These are phyloP conservation scores for Leonotis leonurus DNA, from an alignment of 257 asterid genomes.

Conservation along the genomic window DNA sequence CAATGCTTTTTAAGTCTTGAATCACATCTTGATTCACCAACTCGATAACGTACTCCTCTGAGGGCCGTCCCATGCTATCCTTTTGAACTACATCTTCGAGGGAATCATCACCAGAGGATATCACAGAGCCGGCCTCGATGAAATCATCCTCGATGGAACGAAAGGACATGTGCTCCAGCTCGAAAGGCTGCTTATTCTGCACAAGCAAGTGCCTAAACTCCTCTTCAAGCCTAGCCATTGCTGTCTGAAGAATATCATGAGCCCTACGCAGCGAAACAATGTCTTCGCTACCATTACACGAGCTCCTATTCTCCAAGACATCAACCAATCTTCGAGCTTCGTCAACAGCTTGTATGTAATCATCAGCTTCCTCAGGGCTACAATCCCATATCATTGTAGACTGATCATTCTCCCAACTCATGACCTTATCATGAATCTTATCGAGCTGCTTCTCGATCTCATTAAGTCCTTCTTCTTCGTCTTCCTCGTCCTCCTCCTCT, in stretches of 20 bases:
- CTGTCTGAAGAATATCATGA: conserved; percentile 70
- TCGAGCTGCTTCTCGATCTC: conserved; percentile 60
- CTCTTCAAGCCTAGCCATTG: conserved; percentile 84
- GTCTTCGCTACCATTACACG: conserved; percentile 26
- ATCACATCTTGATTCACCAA: conserved; percentile 58
- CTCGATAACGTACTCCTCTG: conserved; percentile 62
- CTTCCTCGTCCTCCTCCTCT: conserved; percentile 8
- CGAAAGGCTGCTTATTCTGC: conserved; percentile 73
- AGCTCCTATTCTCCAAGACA: conserved; percentile 41
- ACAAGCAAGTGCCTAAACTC: conserved; percentile 79
- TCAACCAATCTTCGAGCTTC: conserved; percentile 56
- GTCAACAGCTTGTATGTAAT: conserved; percentile 62
- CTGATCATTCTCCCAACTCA: conserved; percentile 66
- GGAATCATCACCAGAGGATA: conserved; percentile 80
- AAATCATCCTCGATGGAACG: conserved; percentile 77
- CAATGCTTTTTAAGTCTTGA: conserved; percentile 58
- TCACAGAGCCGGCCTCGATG: conserved; percentile 51
- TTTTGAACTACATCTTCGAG: conserved; percentile 56
- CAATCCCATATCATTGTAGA: conserved; percentile 70
- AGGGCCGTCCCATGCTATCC: conserved; percentile 59
- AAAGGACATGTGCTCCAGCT: conserved; percentile 82
- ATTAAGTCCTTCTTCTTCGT: conserved; percentile 25
- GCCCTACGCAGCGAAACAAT: conserved; percentile 37
- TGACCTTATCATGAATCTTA: conserved; percentile 46
- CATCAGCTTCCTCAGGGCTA: conserved; percentile 60